These are phyloP conservation scores for Fusarium liriodendri DNA, from an alignment of 2,329 filamentous ascomycete species.

Conservation along the genomic window DNA sequence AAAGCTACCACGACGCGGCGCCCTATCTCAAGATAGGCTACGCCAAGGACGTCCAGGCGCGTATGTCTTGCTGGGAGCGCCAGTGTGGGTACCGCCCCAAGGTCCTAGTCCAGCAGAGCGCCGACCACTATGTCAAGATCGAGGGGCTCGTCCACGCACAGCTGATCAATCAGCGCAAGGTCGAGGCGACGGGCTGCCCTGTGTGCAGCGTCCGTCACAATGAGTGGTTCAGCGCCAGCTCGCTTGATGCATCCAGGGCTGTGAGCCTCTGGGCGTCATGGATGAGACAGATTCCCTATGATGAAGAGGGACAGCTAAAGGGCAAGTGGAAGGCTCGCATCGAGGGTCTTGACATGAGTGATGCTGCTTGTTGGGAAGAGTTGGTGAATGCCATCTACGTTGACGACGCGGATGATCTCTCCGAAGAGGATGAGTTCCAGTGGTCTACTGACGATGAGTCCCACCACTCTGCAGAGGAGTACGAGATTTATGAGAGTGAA, in stretches of 20 bases:
- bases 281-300: constrained; percentile 44
- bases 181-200: constrained; percentile 38
- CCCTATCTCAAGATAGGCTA: constrained; percentile 48
- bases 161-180: constrained; percentile 40
- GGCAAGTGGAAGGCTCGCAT: constrained; percentile 38
- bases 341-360: constrained; percentile 37
- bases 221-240: constrained; percentile 46
- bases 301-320: constrained; percentile 38
- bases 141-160: constrained; percentile 46
- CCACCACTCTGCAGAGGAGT: neutral
- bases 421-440: constrained; percentile 17
- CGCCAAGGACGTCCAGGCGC: constrained; percentile 29
- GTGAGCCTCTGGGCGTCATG: constrained; percentile 45
- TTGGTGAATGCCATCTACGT: constrained; percentile 34
- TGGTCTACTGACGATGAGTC: constrained; percentile 12
- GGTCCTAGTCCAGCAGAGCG: constrained; percentile 19
- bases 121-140: constrained; percentile 41
- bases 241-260: constrained; percentile 15
- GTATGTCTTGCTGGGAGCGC: constrained; percentile 39
- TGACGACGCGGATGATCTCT: constrained; percentile 25
- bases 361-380: constrained; percentile 42
- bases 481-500: neutral
- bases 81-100: constrained; percentile 43
- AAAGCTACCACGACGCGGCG: constrained; percentile 19
- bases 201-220: constrained; percentile 36